Base-by-base conservation (phyloP, 805 yeast genomes). In the Wickerhamiella galacta region DNA sequence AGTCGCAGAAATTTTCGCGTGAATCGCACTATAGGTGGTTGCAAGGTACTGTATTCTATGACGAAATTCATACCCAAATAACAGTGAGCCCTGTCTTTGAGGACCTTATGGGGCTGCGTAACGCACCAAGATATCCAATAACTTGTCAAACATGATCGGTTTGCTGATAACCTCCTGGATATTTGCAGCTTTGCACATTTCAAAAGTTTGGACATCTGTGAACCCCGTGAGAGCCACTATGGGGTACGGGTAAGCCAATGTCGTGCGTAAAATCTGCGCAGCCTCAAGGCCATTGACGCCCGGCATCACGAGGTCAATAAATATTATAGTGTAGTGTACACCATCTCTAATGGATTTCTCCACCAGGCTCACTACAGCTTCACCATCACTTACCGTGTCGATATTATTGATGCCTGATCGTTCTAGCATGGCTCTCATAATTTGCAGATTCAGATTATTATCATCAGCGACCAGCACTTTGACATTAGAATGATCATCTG, bases 191-290 rank as follows among this genome's bases (percentile, higher is more conserved):
- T 74, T 49, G 54, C 95, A 85, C 38, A 68, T 82, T 42, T 69
- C 71, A 23, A 74, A 77, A 44, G 83, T 83, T 30, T 81, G 72
- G 43, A 77, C 81, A 53, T 85, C 95, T 1, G 93, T 92, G 59
- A 77, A 82, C 2, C 95, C 95, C 0, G 95, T 85, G 35, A 85
- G 60, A 0, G 95, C 95, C 29, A 85, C 85, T 35, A 85, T 83
- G 0, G 95, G 94, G n/a, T 68, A 66, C 2, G 53, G 52, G 48
- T 69, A 82, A 5, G 65, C 60, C 32, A 78, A 54, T 28, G 75
- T 72, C 14, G 64, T 55, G 28, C 93, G 61, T 22, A 85, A 77
- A 47, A 65, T 61, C 19, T 40, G 41, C 1, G 56, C 48, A 8
- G 56, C 49, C 16, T 42, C 44, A 18, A 51, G 36, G 2, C 56